These are phyloP conservation scores for Fusarium vanettenii DNA, from an alignment of 2,329 filamentous ascomycete genomes.

Conservation along the genomic window DNA sequence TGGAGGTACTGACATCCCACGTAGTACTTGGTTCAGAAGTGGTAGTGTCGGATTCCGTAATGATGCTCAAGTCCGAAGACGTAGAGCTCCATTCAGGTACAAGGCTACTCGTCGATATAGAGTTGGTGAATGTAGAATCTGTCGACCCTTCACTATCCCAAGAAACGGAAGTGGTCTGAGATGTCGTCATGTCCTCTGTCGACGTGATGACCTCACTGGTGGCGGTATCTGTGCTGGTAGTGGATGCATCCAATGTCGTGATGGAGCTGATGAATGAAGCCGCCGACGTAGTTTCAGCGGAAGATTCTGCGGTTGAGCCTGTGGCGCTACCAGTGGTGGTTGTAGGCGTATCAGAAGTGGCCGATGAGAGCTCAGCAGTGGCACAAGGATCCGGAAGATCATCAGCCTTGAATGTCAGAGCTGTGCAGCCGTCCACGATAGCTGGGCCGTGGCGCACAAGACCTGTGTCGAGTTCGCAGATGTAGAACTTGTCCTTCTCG, in stretches of 20 bases:
- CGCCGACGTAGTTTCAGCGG: background rate
- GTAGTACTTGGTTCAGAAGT: background rate
- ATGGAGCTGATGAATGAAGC: background rate
- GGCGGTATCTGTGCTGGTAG: background rate
- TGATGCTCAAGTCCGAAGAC: background rate
- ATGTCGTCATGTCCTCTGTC: background rate
- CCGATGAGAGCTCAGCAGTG: background rate
- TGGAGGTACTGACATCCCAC: background rate
- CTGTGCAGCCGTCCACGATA: background rate
- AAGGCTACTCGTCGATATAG: background rate
- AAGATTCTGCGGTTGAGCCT: background rate
- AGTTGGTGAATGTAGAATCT: background rate
- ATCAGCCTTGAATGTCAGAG: background rate
- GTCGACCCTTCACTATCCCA: background rate
- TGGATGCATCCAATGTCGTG: background rate
- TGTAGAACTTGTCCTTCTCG: background rate
- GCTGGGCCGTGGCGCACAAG: background rate
- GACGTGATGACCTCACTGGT: background rate
- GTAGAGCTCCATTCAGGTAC: background rate
- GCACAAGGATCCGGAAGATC: background rate
- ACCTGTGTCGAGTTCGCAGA: background rate
- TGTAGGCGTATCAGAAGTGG: background rate
- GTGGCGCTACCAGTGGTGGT: background rate
- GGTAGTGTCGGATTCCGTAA: background rate
- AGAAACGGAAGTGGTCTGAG: background rate